A percentile compares a stretch with the other conserved stretches of the same genome.
phyloP scores from a whole-genome alignment of 371 early-diverging fungal genomes.

The Umbelopsis sp. region DNA sequence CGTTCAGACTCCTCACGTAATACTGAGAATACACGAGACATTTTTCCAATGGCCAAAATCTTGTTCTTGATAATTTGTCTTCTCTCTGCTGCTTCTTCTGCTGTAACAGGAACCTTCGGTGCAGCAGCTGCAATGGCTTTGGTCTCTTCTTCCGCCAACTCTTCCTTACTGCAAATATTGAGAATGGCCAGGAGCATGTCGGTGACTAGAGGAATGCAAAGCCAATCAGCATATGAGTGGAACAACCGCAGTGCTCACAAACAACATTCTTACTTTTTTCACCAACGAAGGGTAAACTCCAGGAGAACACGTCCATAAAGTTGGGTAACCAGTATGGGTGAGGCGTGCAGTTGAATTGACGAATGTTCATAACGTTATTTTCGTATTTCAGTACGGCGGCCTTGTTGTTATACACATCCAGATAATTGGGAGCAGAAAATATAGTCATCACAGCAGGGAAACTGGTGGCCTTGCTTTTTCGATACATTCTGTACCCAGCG shows the following conservation, averaged over 20 bases:
- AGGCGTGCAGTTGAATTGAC: conserved; percentile 84
- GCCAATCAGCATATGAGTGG: neutral
- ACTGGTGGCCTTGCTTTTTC: conserved; percentile 88
- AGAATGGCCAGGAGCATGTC: conserved; percentile 94
- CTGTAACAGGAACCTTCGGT: conserved; percentile 13
- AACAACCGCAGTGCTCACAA: neutral
- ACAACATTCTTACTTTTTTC: conserved; percentile 81
- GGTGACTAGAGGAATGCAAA: conserved; percentile 61
- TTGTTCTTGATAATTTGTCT: conserved; percentile 84
- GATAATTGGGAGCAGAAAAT: conserved; percentile 97
- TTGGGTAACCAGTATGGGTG: conserved; percentile 98
- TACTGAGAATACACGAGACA: conserved; percentile 87
- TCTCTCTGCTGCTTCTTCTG: conserved; percentile 65
- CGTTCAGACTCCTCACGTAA: conserved; percentile 90
- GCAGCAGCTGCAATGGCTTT: conserved; percentile 10
- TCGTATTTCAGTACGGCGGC: conserved; percentile 97
- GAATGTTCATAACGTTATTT: conserved; percentile 96
- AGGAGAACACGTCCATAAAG: conserved; percentile 97
- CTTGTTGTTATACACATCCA: conserved; percentile 98
- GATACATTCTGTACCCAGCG: conserved; percentile 94
- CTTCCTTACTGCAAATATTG: conserved; percentile 87
- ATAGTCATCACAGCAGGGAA: conserved; percentile 97
- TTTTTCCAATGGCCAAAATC: conserved; percentile 90
- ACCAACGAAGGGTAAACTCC: conserved; percentile 98
- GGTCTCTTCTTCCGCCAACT: conserved; percentile 60